Percentiles rank a stretch among this genome's conserved stretches.
Evolutionary conservation across 140 eudicot genomes (phyloP).

Genomic region (Erigeron philadelphicus): DNA sequence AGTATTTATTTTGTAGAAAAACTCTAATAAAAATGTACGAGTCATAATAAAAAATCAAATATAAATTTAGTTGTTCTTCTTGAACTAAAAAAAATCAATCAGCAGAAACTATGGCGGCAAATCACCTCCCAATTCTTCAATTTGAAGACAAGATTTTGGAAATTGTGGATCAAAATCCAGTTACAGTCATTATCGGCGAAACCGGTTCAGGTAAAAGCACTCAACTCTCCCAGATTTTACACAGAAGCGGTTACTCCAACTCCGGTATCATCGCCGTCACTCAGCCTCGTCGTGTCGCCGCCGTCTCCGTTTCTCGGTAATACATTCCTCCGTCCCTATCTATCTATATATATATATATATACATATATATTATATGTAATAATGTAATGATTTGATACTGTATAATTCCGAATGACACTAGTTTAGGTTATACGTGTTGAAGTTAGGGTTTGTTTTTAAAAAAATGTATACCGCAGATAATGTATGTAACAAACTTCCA

Average conservation of each 20-base stretch:
- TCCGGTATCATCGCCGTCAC: constrained; percentile 80
- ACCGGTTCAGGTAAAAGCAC: constrained; percentile 95
- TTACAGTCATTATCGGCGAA: constrained; percentile 75
- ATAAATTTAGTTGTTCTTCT: no score
- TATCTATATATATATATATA: no score
- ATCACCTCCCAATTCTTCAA: constrained; percentile 61
- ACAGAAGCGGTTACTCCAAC: constrained; percentile 59
- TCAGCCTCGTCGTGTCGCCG: constrained; percentile 99
- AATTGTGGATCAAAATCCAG: constrained; percentile 55
- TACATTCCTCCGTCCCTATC: background rate
- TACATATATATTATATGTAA: no score
- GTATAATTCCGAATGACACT: no score
- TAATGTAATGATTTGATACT: no score
- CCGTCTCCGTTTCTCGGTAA: constrained; percentile 78
- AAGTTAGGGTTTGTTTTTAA: no score
- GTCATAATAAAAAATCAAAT: no score
- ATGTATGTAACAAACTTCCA: background rate
- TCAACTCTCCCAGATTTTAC: constrained; percentile 87
- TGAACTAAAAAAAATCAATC: no score
- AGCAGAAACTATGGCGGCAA: no score
- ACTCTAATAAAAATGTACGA: no score
- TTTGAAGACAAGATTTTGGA: constrained; percentile 75
- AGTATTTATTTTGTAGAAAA: background rate
- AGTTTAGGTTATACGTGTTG: no score
- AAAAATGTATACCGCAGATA: no score